Percentiles rank a stretch among this genome's conserved stretches.
These are phyloP conservation scores for Rhodomyrtus tomentosa DNA, from an alignment of 345 rosid species.

Conservation along the genomic window DNA sequence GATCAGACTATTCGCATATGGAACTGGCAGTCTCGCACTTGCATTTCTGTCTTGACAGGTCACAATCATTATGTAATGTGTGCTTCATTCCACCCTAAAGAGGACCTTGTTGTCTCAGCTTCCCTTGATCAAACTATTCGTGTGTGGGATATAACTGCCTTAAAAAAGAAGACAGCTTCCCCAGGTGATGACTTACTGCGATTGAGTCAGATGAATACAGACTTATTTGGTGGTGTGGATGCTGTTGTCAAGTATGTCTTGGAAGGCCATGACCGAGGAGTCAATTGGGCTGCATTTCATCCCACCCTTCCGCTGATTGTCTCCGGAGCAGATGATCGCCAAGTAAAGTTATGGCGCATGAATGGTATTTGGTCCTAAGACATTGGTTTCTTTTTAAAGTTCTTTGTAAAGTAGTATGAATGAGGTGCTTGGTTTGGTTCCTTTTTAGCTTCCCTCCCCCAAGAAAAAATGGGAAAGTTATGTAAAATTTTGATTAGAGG, in stretches of 20 bases:
- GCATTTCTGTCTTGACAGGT: slow-evolving; percentile 92
- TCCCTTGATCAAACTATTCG: slow-evolving; percentile 96
- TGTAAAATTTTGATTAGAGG: not conserved
- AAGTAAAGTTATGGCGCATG: slow-evolving; percentile 98
- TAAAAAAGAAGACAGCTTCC: slow-evolving; percentile 78
- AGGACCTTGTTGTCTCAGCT: slow-evolving; percentile 93
- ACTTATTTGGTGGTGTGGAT: slow-evolving; percentile 91
- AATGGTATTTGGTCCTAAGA: slow-evolving; percentile 37
- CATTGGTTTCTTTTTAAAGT: not conserved
- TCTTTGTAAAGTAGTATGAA: not conserved
- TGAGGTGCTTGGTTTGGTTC: not conserved
- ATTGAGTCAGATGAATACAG: slow-evolving; percentile 84
- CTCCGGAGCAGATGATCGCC: slow-evolving; percentile 98
- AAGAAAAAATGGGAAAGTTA: not conserved
- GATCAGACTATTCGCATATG: slow-evolving; percentile 97
- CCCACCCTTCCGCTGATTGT: slow-evolving; percentile 91
- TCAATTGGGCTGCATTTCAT: slow-evolving; percentile 98
- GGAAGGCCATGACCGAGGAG: slow-evolving; percentile 98
- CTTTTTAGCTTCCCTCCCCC: not conserved
- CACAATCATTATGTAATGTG: slow-evolving; percentile 99
- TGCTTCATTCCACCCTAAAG: slow-evolving; percentile 94
- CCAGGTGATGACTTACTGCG: slow-evolving; percentile 89
- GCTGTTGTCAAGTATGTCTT: slow-evolving; percentile 91
- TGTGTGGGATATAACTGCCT: slow-evolving; percentile 93
- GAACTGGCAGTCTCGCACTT: slow-evolving; percentile 99